Base-by-base conservation (phyloP, 768 basidiomycete genomes). In the Gymnopilus dilepis region DNA sequence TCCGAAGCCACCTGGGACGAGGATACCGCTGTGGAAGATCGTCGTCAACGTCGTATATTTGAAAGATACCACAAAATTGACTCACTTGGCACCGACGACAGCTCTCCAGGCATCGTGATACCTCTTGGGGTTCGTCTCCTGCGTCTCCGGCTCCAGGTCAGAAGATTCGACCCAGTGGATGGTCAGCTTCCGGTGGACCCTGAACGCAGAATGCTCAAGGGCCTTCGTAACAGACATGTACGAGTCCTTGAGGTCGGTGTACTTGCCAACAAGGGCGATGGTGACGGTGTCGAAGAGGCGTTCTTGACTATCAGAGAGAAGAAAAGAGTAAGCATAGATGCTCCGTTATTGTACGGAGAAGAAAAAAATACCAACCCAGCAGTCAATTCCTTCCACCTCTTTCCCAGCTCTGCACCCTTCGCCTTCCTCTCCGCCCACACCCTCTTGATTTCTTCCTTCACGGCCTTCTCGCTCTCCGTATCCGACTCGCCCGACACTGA, bases 191-290 rank as follows among this genome's bases (percentile, higher is more conserved):
- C 93, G 80, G 59, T 88, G 91, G 57, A 97, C 92, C 42, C 94
- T 87, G 79, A 99, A 94, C 0, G 96, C 94, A 5, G 96, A 95
- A 75, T 99, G 97, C 76, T 99, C 97, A 34, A 99, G 82, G 21
- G 97, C 87, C 81, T 99, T 99, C 70, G 88, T 89, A 58, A 99
- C 97, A 28, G 92, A 95, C 94, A 98, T 99, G 74, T 99, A 99
- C 26, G 96, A 97, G 75, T 99, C 97, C 76, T 95, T 93, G 48
- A 99, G 81, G 65, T 94, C 89, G 12, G 95, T 98, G 80, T 99
- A 99, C 77, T 99, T 99, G 45, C 97, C 97, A 15, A 99, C 96
- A 54, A 99, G 82, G 21, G 90, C 94, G 63, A 99, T 91, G 45
- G 85, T 86, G 45, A 97, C 95, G 8, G 85, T 84, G 68, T 99